Conservation (phyloP, 1,284 basidiomycete genomes). For the Microbotryum silenes-acaulis region DNA sequence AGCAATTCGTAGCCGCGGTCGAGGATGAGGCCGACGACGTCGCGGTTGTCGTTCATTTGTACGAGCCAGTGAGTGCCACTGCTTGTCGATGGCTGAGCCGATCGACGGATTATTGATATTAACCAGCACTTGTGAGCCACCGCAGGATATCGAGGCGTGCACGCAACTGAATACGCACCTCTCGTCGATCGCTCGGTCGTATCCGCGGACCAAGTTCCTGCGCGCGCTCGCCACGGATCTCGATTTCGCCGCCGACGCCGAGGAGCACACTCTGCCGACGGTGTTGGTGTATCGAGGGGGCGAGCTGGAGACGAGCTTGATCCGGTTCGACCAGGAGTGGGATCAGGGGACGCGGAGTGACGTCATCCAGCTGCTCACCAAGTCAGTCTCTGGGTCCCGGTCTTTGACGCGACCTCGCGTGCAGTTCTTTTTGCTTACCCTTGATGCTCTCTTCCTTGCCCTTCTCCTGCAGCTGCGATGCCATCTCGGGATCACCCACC, state of each 20-base stretch:
- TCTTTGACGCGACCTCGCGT: not conserved
- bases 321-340: constrained; percentile 28
- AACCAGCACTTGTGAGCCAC: no score
- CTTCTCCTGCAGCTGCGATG: not conserved
- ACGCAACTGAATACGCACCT: constrained; percentile 60
- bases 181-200: constrained; percentile 57
- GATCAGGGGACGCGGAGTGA: constrained; percentile 8
- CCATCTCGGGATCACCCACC: not conserved
- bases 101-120: no score
- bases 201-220: constrained; percentile 69
- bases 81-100: not conserved
- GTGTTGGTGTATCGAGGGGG: constrained; percentile 71
- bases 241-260: constrained; percentile 57
- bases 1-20: constrained; percentile 64
- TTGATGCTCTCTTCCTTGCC: not conserved
- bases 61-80: constrained; percentile 59
- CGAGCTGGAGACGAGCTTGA: constrained; percentile 47
- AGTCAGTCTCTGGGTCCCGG: constrained; percentile 4
- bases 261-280: constrained; percentile 70
- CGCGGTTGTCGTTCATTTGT: constrained; percentile 75
- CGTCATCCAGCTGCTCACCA: constrained; percentile 12
- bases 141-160: constrained; percentile 45
- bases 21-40: constrained; percentile 53
- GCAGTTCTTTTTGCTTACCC: not conserved
- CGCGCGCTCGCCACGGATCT: constrained; percentile 63